Evolutionary conservation across 2,329 filamentous ascomycete species (phyloP).

Genomic region (Knufia petricola): DNA sequence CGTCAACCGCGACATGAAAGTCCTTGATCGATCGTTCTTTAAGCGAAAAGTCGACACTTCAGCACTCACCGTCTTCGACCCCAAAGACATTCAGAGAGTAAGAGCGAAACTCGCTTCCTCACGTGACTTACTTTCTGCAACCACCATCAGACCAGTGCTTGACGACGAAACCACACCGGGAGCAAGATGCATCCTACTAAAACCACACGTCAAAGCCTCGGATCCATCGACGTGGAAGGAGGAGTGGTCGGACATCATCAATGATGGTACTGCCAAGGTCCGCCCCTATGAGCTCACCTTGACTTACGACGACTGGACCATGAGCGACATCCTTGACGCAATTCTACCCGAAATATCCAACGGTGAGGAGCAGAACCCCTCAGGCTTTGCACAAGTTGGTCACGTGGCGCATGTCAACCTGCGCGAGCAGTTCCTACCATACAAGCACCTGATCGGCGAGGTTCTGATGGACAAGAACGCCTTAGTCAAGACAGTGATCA

Average conservation of each 20-base stretch:
- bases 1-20: conserved; percentile 66
- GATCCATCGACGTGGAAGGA: conserved; percentile 67
- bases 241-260: conserved; percentile 57
- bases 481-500: conserved; percentile 77
- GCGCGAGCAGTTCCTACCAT: conserved; percentile 68
- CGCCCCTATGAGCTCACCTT: conserved; percentile 67
- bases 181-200: conserved; percentile 32
- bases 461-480: conserved; percentile 86
- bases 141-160: conserved; percentile 54
- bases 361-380: conserved; percentile 68
- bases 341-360: conserved; percentile 62
- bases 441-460: conserved; percentile 75
- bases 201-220: conserved; percentile 27
- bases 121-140: conserved; percentile 55
- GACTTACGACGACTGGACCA: conserved; percentile 78
- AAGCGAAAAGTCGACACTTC: conserved; percentile 63
- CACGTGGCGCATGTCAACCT: conserved; percentile 93
- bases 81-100: conserved; percentile 62
- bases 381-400: conserved; percentile 78
- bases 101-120: conserved; percentile 56
- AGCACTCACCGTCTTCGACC: conserved; percentile 67
- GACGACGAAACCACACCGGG: conserved; percentile 34
- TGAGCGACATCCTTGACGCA: conserved; percentile 71
- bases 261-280: conserved; percentile 58
- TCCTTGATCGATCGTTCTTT: conserved; percentile 77